Evolutionary conservation across 768 basidiomycete genomes (phyloP).

Genomic region (Boletus speciosus): DNA sequence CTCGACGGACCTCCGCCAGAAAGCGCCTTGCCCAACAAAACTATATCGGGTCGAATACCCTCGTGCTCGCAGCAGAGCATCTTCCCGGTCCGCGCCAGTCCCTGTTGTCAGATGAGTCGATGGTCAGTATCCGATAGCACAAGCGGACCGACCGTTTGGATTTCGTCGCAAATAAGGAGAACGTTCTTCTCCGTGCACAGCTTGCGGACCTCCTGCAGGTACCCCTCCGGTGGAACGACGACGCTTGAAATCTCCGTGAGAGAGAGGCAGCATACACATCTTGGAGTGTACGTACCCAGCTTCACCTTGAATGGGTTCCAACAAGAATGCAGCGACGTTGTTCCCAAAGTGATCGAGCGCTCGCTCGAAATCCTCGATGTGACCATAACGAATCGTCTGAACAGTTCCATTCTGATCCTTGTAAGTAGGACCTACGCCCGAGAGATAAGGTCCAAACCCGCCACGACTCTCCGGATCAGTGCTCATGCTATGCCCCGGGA

Average conservation of each 20-base stretch:
- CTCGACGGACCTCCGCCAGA: slow-evolving; percentile 79
- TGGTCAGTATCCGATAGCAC: background rate
- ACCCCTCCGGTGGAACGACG: slow-evolving; percentile 86
- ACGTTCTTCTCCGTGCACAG: slow-evolving; percentile 93
- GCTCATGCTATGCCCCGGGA: slow-evolving; percentile 61
- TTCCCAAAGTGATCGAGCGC: slow-evolving; percentile 80
- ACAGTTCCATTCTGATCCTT: slow-evolving; percentile 45
- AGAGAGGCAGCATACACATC: background rate
- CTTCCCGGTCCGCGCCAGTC: slow-evolving; percentile 89
- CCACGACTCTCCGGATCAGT: slow-evolving; percentile 87
- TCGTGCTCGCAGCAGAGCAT: slow-evolving; percentile 91
- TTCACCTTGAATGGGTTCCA: slow-evolving; percentile 99
- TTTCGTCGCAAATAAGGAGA: slow-evolving; percentile 96
- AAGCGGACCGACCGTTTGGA: slow-evolving; percentile 71
- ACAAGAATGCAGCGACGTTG: slow-evolving; percentile 86
- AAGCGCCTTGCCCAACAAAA: slow-evolving; percentile 93
- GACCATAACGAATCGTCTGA: slow-evolving; percentile 76
- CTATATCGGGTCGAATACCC: slow-evolving; percentile 82
- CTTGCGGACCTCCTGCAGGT: slow-evolving; percentile 70
- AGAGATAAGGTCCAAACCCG: slow-evolving; percentile 90
- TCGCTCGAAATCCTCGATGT: slow-evolving; percentile 74
- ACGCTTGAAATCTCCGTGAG: slow-evolving; percentile 50
- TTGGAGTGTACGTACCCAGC: slow-evolving; percentile 65
- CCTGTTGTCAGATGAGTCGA: slow-evolving; percentile 40
- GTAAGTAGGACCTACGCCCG: slow-evolving; percentile 78